Percentiles rank a stretch among this genome's conserved stretches.
Evolutionary conservation across 225 moss, liverwort and hornwort species (phyloP).

Genomic region (Ulota crispa): DNA sequence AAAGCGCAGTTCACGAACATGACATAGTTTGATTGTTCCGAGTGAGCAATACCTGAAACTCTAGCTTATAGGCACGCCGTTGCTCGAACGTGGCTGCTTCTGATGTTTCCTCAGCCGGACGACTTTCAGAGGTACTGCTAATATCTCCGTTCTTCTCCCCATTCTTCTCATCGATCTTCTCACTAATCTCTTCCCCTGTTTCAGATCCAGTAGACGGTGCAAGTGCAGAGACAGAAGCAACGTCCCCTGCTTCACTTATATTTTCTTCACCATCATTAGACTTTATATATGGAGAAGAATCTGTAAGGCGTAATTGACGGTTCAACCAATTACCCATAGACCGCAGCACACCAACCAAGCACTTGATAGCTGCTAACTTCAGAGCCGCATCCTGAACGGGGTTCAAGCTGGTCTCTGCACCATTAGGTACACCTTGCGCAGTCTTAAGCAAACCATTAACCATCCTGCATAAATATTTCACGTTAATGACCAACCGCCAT

Average conservation of each 20-base stretch:
- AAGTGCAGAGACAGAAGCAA: slow-evolving; percentile 30
- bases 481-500: slow-evolving; percentile 14
- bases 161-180: slow-evolving; percentile 36
- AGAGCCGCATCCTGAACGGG: slow-evolving; percentile 84
- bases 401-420: slow-evolving; percentile 89
- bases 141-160: slow-evolving; percentile 58
- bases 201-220: slow-evolving; percentile 44
- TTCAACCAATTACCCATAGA: slow-evolving; percentile 99
- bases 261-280: slow-evolving; percentile 72
- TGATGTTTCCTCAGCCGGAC: slow-evolving; percentile 76
- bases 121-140: slow-evolving; percentile 46
- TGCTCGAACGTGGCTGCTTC: slow-evolving; percentile 98
- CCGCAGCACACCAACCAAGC: slow-evolving; percentile 93
- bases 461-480: slow-evolving; percentile 63
- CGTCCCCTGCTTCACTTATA: slow-evolving; percentile 57
- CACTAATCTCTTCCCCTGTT: slow-evolving; percentile 47
- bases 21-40: not conserved
- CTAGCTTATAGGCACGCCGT: slow-evolving; percentile 92
- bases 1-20: not conserved
- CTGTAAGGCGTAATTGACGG: slow-evolving; percentile 87
- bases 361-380: slow-evolving; percentile 98
- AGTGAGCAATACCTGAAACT: slow-evolving; percentile 73
- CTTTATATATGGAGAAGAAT: slow-evolving; percentile 87
- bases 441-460: slow-evolving; percentile 97
- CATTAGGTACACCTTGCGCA: slow-evolving; percentile 94